Conservation (phyloP, 208 protist genomes). For the Wallacemonas sp. region DNA sequence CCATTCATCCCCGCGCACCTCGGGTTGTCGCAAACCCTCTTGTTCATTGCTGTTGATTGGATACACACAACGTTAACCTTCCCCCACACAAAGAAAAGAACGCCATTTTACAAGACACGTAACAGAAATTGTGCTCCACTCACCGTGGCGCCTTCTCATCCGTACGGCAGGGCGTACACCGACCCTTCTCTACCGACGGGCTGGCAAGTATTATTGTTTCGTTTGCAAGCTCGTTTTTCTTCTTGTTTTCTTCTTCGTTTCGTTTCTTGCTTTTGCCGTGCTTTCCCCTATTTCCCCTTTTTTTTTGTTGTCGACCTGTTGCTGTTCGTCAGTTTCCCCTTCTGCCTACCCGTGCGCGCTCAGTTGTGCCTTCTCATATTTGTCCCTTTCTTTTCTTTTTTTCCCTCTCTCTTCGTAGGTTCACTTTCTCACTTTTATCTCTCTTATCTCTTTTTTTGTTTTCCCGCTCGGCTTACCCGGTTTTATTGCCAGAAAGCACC, state of each 20-base stretch:
- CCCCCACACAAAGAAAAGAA: neutral
- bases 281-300: conserved; percentile 7
- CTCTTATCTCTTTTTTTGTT: neutral
- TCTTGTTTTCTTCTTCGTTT: neutral
- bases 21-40: too few species aligned
- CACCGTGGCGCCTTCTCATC: too few species aligned
- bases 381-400: neutral
- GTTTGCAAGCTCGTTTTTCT: conserved; percentile 10
- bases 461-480: too few species aligned
- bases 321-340: neutral
- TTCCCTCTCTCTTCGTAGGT: neutral
- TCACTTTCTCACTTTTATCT: conserved; percentile 5
- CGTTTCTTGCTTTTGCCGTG: neutral
- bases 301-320: conserved; percentile 4
- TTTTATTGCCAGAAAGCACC: too few species aligned
- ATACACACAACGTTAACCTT: too few species aligned
- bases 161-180: neutral
- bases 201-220: too few species aligned
- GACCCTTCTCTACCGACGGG: neutral
- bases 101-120: neutral
- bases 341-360: neutral
- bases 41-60: too few species aligned
- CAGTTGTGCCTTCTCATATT: neutral
- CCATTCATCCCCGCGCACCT: too few species aligned
- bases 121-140: neutral